phyloP scores from a whole-genome alignment of 108 stramenopile genomes.

The Chaetoceros tenuissimus region DNA sequence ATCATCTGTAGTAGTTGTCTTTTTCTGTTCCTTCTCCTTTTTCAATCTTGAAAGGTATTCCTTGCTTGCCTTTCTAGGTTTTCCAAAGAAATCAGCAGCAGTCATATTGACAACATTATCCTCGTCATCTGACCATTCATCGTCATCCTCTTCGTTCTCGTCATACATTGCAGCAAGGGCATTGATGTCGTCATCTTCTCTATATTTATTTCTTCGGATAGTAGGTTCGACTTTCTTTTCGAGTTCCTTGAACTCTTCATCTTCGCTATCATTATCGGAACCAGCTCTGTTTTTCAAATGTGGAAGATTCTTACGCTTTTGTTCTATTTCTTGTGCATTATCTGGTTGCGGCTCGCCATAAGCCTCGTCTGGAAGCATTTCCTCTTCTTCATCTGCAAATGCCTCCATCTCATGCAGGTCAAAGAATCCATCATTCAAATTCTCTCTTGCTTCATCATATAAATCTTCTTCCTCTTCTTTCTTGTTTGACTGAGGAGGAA shows the following conservation, averaged over 20 bases:
- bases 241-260: conserved; percentile 40
- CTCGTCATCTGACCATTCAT: conserved; percentile 30
- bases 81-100: conserved; percentile 80
- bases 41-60: conserved; percentile 21
- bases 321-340: conserved; percentile 9
- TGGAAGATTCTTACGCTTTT: conserved; percentile 40
- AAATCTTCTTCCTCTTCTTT: conserved; percentile 14
- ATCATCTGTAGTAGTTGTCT: conserved; percentile 8
- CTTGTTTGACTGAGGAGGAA: conserved; percentile 11
- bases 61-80: conserved; percentile 46
- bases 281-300: conserved; percentile 56
- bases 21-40: conserved; percentile 15
- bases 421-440: conserved; percentile 89
- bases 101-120: conserved; percentile 63
- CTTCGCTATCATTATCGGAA: conserved; percentile 30
- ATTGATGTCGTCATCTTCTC: conserved; percentile 79
- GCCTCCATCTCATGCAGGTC: conserved; percentile 93
- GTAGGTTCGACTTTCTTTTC: conserved; percentile 19
- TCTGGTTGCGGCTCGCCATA: conserved; percentile 31
- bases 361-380: conserved; percentile 59
- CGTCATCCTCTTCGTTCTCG: conserved; percentile 21
- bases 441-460: conserved; percentile 61
- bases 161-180: conserved; percentile 66
- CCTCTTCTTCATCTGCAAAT: conserved; percentile 91
- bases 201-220: conserved; percentile 56